A percentile compares a stretch with the other conserved stretches of the same genome.
These are phyloP conservation scores for Fusarium citri DNA, from an alignment of 2,329 filamentous ascomycete species.

Conservation along the genomic window DNA sequence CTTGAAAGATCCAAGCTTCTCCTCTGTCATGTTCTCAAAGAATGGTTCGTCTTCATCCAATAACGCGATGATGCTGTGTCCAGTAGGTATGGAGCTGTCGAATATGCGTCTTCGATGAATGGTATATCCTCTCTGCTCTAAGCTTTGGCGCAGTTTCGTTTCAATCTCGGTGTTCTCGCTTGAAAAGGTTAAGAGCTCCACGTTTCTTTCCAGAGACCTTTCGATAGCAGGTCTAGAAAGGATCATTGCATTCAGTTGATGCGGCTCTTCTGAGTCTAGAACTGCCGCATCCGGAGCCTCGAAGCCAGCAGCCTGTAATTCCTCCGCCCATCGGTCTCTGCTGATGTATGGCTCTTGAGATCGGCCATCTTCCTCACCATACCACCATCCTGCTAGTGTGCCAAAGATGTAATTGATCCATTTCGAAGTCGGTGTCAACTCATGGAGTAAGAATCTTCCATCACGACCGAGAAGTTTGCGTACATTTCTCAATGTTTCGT, in stretches of 20 bases:
- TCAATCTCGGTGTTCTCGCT: not conserved
- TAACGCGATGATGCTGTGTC: not conserved
- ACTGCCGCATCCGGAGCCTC: not conserved
- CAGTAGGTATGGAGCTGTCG: not conserved
- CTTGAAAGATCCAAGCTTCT: not conserved
- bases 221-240: not conserved
- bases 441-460: constrained; percentile 2
- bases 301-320: constrained; percentile 1
- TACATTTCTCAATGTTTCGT: constrained; percentile 1
- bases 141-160: not conserved
- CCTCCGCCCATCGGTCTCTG: not conserved
- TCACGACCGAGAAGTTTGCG: not conserved
- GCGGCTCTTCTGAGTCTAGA: not conserved
- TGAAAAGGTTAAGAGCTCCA: not conserved
- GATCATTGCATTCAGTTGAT: constrained; percentile 6
- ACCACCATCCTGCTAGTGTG: constrained; percentile 12
- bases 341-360: not conserved
- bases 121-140: not conserved
- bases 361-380: not conserved
- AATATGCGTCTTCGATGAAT: not conserved
- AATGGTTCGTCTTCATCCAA: constrained; percentile 2
- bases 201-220: rapidly evolving
- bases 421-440: not conserved
- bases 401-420: constrained; percentile 11
- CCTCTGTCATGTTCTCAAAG: not conserved